These are phyloP conservation scores for Yamadazyma takamatsuzukensis DNA, from an alignment of 805 yeast genomes.

Conservation along the genomic window DNA sequence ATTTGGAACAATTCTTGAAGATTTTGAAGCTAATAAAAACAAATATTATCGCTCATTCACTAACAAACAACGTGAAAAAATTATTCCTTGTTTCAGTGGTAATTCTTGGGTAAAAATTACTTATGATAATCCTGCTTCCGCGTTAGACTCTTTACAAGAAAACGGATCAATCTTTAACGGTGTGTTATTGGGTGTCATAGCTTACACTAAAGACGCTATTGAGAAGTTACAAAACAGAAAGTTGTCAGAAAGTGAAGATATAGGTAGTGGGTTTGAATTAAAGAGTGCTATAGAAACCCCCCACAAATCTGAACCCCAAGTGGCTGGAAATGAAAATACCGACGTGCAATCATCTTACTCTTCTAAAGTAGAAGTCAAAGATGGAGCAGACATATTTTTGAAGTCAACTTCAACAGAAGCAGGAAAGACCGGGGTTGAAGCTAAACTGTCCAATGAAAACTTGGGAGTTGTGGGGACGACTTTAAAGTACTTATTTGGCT, in stretches of 20 bases:
- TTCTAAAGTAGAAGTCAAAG: conserved; percentile 36
- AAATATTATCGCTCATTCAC: conserved; percentile 8
- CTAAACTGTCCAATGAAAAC: conserved; percentile 23
- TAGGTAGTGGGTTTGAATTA: conserved; percentile 36
- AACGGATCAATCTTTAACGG: conserved; percentile 74
- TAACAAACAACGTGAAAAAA: conserved; percentile 12
- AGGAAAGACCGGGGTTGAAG: conserved; percentile 13
- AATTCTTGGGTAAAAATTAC: conserved; percentile 90
- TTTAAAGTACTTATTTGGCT: conserved; percentile 38
- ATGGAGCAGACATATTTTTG: conserved; percentile 36
- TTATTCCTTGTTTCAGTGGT: conserved; percentile 75
- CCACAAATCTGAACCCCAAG: background rate
- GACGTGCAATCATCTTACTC: conserved; percentile 12
- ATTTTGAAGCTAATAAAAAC: conserved; percentile 44
- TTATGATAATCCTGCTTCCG: conserved; percentile 69
- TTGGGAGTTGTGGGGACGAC: conserved; percentile 31
- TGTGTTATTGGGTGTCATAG: conserved; percentile 60
- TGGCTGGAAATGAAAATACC: conserved; percentile 3
- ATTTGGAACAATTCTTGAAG: conserved; percentile 77
- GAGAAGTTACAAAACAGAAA: conserved; percentile 53
- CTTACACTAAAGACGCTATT: conserved; percentile 57
- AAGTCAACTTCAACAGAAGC: conserved; percentile 16
- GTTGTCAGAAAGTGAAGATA: conserved; percentile 42
- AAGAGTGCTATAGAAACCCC: conserved; percentile 2
- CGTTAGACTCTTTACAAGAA: conserved; percentile 79